These are phyloP conservation scores for Populus nigra DNA, from an alignment of 345 rosid genomes.

Conservation along the genomic window DNA sequence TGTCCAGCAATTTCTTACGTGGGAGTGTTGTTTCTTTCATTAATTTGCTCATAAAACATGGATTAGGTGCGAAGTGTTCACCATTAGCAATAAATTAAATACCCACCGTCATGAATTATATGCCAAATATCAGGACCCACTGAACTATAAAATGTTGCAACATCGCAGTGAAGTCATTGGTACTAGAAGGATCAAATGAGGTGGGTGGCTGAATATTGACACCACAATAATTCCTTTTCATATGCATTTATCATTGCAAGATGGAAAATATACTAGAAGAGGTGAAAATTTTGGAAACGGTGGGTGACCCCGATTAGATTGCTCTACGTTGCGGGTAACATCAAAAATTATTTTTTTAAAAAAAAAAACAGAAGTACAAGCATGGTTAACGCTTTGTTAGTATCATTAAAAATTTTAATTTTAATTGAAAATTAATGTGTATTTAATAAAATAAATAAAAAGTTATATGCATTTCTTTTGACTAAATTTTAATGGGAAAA, in stretches of 20 bases:
- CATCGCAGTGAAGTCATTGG: not conserved
- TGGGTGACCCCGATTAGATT: not conserved
- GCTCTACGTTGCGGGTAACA: no score
- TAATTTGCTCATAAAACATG: not conserved
- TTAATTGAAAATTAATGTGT: no score
- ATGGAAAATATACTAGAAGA: not conserved
- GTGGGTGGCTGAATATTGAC: constrained; percentile 6
- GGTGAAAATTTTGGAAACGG: not conserved
- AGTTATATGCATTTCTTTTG: no score
- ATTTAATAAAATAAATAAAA: no score
- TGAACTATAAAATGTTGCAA: not conserved
- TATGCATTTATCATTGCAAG: not conserved
- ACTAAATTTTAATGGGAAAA: no score
- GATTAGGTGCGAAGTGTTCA: not conserved
- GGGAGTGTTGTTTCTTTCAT: not conserved
- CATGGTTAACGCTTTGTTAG: no score
- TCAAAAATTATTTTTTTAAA: no score
- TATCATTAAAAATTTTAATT: no score
- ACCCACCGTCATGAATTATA: no score
- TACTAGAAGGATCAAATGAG: not conserved
- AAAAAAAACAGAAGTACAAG: no score
- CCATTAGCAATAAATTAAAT: not conserved
- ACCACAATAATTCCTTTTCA: not conserved
- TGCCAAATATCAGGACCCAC: not conserved
- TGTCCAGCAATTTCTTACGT: not conserved